These are phyloP conservation scores for Tinospora cordifolia DNA, from an alignment of 164 flowering plant genomes.

Conservation along the genomic window DNA sequence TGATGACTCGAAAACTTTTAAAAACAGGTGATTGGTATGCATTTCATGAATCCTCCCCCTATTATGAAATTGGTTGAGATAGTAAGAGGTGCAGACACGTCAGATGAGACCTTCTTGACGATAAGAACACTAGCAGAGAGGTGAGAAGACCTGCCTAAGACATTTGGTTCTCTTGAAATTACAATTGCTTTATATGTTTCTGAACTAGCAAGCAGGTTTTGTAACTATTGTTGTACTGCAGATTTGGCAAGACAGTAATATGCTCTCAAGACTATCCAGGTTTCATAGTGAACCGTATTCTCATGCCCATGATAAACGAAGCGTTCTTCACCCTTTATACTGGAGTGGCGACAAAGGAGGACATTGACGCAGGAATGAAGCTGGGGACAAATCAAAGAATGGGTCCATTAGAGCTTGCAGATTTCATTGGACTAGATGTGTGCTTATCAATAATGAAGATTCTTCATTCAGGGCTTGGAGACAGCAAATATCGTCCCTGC, in stretches of 20 bases:
- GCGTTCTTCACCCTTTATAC: slow-evolving; percentile 77
- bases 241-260: slow-evolving; percentile 73
- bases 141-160: slow-evolving; percentile 23
- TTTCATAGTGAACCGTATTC: slow-evolving; percentile 77
- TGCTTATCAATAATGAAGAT: slow-evolving; percentile 84
- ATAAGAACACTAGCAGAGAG: slow-evolving; percentile 74
- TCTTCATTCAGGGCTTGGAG: slow-evolving; percentile 84
- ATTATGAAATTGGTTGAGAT: slow-evolving; percentile 88
- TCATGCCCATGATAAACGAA: slow-evolving; percentile 98
- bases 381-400: slow-evolving; percentile 96
- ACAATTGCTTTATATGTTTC: background rate
- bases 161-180: background rate
- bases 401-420: slow-evolving; percentile 95
- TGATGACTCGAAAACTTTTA: background rate
- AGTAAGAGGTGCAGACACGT: slow-evolving; percentile 80
- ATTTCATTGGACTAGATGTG: slow-evolving; percentile 85
- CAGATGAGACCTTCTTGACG: slow-evolving; percentile 57
- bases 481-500: slow-evolving; percentile 71
- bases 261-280: slow-evolving; percentile 89
- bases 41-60: slow-evolving; percentile 96
- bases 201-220: background rate
- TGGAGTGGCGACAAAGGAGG: slow-evolving; percentile 92
- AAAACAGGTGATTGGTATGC: slow-evolving; percentile 90
- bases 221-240: slow-evolving; percentile 23
- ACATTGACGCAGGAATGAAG: slow-evolving; percentile 90